Evolutionary conservation across 2,329 filamentous ascomycete genomes (phyloP).

Genomic region (Diaporthe sp.): DNA sequence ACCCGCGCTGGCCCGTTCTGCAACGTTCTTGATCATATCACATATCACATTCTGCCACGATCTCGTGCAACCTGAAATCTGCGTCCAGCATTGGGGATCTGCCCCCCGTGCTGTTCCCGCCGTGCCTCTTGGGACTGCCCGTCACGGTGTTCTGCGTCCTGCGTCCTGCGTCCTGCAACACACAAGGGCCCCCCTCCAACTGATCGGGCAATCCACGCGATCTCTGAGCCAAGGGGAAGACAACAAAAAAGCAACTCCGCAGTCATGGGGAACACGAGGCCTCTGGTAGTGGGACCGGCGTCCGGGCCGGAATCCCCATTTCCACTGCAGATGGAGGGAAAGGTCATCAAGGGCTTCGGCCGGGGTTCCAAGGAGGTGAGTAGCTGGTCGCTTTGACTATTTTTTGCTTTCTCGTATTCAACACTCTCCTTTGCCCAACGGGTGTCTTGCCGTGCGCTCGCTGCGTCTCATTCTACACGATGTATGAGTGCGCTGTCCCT

Average conservation of each 20-base stretch:
- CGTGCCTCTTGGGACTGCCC: constrained; percentile 45
- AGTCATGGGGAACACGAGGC: constrained; percentile 60
- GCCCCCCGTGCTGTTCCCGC: constrained; percentile 46
- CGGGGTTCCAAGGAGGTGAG: constrained; percentile 90
- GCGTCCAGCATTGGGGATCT: constrained; percentile 16
- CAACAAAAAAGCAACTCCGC: constrained; percentile 9
- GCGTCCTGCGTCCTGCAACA: constrained; percentile 22
- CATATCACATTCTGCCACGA: constrained; percentile 40
- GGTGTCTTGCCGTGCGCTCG: neutral
- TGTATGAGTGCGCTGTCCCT: constrained; percentile 6
- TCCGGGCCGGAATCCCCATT: constrained; percentile 82
- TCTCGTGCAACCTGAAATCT: constrained; percentile 38
- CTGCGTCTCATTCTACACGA: constrained; percentile 1
- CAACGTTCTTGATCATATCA: constrained; percentile 35
- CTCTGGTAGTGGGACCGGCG: constrained; percentile 80
- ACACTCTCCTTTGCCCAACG: neutral
- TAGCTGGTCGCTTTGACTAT: constrained; percentile 32
- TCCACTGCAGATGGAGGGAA: constrained; percentile 85
- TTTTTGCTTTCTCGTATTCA: constrained; percentile 10
- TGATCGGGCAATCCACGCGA: constrained; percentile 13
- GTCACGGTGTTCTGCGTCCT: constrained; percentile 19
- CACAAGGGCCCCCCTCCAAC: constrained; percentile 9
- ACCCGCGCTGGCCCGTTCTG: constrained; percentile 12
- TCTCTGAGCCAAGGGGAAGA: neutral
- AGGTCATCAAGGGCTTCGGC: constrained; percentile 93